These are phyloP conservation scores for Pythium guiyangense DNA, from an alignment of 352 stramenopile genomes.

Conservation along the genomic window DNA sequence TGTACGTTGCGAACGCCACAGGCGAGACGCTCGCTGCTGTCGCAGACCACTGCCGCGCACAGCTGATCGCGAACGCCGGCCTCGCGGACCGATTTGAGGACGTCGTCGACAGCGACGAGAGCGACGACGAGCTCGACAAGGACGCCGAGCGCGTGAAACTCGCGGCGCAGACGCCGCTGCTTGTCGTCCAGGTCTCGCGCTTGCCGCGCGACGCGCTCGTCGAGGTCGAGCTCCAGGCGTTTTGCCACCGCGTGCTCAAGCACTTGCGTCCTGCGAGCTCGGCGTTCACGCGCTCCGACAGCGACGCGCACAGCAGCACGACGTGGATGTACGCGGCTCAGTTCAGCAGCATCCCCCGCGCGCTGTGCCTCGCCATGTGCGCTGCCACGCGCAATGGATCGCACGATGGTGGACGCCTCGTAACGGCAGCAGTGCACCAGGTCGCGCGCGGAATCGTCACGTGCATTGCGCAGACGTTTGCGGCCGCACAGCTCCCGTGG, in stretches of 20 bases:
- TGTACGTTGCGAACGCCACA: constrained; percentile 39
- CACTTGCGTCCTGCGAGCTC: constrained; percentile 30
- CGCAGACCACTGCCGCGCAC: constrained; percentile 5
- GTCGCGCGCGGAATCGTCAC: constrained; percentile 12
- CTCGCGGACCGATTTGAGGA: constrained; percentile 55
- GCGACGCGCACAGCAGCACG: not conserved
- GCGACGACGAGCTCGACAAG: constrained; percentile 74
- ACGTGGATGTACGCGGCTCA: constrained; percentile 22
- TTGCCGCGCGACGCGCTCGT: constrained; percentile 66
- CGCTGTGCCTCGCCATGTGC: constrained; percentile 47
- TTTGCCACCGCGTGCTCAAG: constrained; percentile 64
- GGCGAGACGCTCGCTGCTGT: constrained; percentile 7
- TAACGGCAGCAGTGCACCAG: constrained; percentile 21
- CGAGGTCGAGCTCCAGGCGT: constrained; percentile 70
- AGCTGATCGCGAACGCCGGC: constrained; percentile 42
- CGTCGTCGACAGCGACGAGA: constrained; percentile 64
- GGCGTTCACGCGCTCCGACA: not conserved
- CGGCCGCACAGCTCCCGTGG: constrained; percentile 44
- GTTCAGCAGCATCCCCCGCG: constrained; percentile 30
- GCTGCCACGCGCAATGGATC: constrained; percentile 8
- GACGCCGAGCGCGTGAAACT: constrained; percentile 34
- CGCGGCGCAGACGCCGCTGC: constrained; percentile 40
- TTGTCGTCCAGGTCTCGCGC: constrained; percentile 62
- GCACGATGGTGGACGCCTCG: constrained; percentile 10
- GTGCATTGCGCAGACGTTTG: constrained; percentile 23